Evolutionary conservation across 2,329 filamentous ascomycete species (phyloP).

Genomic region (Xylaria sp.): DNA sequence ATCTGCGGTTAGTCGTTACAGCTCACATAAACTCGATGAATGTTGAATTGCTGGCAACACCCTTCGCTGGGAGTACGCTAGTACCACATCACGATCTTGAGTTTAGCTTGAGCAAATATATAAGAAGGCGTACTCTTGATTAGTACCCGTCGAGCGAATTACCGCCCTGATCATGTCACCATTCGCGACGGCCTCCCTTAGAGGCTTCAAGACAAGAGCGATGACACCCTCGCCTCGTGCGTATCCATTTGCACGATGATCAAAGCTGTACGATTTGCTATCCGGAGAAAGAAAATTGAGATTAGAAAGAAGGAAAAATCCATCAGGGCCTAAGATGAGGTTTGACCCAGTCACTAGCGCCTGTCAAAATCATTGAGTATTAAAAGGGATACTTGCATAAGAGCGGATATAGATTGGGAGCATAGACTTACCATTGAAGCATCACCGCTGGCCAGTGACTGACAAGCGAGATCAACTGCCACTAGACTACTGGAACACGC

Average conservation of each 20-base stretch:
- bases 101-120: neutral
- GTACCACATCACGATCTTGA: neutral
- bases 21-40: neutral
- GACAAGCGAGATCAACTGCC: conserved; percentile 49
- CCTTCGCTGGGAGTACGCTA: neutral
- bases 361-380: conserved; percentile 25
- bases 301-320: conserved; percentile 44
- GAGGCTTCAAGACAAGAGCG: conserved; percentile 61
- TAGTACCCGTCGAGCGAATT: conserved; percentile 49
- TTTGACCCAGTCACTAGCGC: conserved; percentile 52
- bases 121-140: conserved; percentile 42
- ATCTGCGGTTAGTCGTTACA: conserved; percentile 2
- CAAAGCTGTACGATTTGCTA: conserved; percentile 46
- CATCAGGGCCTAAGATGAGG: conserved; percentile 49
- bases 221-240: conserved; percentile 64
- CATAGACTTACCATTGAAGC: conserved; percentile 40
- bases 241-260: conserved; percentile 48
- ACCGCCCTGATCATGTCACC: conserved; percentile 54
- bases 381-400: neutral
- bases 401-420: neutral
- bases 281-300: conserved; percentile 56
- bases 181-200: conserved; percentile 58
- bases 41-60: neutral
- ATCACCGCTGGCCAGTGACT: conserved; percentile 43
- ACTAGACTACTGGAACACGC: conserved; percentile 54